Evolutionary conservation across 768 basidiomycete species (phyloP), one percentile per base, ranked within the genome.

Genomic region (Pholiota molesta): DNA sequence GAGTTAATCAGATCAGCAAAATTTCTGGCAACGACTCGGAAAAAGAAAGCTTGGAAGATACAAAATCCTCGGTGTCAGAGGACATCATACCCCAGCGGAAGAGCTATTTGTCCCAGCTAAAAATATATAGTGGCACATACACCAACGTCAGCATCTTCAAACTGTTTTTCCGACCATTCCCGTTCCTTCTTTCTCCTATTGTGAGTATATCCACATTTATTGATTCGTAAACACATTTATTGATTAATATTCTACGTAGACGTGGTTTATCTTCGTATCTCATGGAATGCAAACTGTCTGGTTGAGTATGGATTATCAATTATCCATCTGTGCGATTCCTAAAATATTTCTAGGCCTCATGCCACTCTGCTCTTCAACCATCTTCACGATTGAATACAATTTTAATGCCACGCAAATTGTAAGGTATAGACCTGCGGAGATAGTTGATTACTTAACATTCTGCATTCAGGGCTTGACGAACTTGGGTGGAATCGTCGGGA

Each of bases 201-300:
- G 80, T 79, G 64, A 61, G 77, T 68, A n/a, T 35, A 35, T 31
- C 45, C 5, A 14, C 3, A 5, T 31, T 31, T 31, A 31, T 31
- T 31, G 31, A 31, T 31, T 31, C 13, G 6, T 37, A 37, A 9
- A 37, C 35, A 37, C 35, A 37, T 3, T 37, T 16, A 37, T 37
- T 13, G 26, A 14, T 26, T 21, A 13, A 31, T 7, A 26, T 4
- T 31, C 21, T 19, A 19, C 31, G 2, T 35, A 66, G 77, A 75
- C 77, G 5, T 75, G 71, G 67, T 79, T 76, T 63, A 67, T 81
- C 11, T 78, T 80, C 65, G 60, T 77, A 19, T 68, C 70, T 1
- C 76, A 77, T 63, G 77, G 76, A 14, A 75, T 80, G 77, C 78
- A 79, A 61, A 79, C 79, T 2, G 79, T 77, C 3, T 80, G 79